Base-by-base conservation (phyloP, 169 alveolate genomes). In the Amoebophrya sp. region DNA sequence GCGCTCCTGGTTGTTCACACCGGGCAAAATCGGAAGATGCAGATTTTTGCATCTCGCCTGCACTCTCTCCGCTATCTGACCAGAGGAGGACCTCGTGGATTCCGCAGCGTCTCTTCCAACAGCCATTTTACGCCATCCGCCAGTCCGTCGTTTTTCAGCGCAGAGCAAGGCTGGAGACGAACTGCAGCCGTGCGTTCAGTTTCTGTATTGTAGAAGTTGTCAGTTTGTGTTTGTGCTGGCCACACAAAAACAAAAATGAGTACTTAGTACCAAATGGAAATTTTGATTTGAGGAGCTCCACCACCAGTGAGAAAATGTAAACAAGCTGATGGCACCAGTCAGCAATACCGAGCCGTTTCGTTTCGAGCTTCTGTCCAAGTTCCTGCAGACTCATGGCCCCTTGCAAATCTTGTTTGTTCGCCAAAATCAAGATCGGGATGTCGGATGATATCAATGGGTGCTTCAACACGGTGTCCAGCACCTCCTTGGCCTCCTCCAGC, bases 71-170 rank as follows among this genome's bases (percentile, higher is more conserved):
- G 66, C 18, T 18, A 47, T 47, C 66, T 47, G 29, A 47, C 66
- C 29, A 18, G 7, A 7, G 66, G 66, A 7, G 66, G 66, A 7
- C 29, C 66, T 7, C 66, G 66, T 7, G 83, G 83, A 0, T 66
- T 66, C 83, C 29, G 29, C 32, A 66, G 83, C 83, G 83, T 66
- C 35, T 66, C 83, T n/a, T 66, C 83, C 32, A 66, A 25, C 32
- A 66, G 18, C 83, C 83, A 66, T 25, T 66, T 66, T 0, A 66
- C 18, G 39, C 83, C 83, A 25, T 66, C 83, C 35, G 83, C 83
- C 83, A 66, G 83, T 7, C 83, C 83, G 35, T 66, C 83, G 83
- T 66, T 66, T n/a, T 66, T 66, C 83, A 66, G 35, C 29, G 83
- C 83, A 7, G 83, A 18, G 35, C 83, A 66, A 25, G 32, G 32